phyloP scores from a whole-genome alignment of 1,139 yeast species.

The Ogataea hybrid region DNA sequence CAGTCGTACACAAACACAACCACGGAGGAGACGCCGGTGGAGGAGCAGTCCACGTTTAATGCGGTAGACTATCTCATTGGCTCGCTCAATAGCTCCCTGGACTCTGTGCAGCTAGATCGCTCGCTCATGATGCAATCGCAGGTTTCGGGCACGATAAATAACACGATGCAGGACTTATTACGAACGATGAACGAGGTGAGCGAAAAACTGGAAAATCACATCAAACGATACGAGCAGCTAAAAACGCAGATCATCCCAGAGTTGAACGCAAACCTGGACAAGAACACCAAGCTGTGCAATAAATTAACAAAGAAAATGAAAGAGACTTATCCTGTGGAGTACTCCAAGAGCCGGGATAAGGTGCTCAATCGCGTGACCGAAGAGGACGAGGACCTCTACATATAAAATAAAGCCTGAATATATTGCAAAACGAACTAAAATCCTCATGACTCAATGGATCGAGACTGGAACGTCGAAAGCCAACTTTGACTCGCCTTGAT shows the following conservation, averaged over 20 bases:
- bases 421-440: not conserved
- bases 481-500: conserved; percentile 9
- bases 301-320: conserved; percentile 42
- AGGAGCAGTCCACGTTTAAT: conserved; percentile 32
- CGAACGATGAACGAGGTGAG: conserved; percentile 39
- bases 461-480: conserved; percentile 14
- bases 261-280: conserved; percentile 47
- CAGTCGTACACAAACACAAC: conserved; percentile 22
- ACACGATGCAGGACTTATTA: conserved; percentile 53
- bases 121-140: conserved; percentile 71
- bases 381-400: conserved; percentile 33
- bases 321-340: conserved; percentile 62
- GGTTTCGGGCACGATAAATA: conserved; percentile 65
- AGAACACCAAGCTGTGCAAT: conserved; percentile 43
- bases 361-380: conserved; percentile 50
- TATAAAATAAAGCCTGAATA: conserved; percentile 12
- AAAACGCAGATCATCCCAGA: conserved; percentile 44
- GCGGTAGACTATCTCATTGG: conserved; percentile 51
- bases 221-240: conserved; percentile 37
- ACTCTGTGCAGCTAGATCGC: conserved; percentile 59
- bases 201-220: conserved; percentile 35
- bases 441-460: not conserved
- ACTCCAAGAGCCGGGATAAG: conserved; percentile 62
- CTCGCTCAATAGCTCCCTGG: conserved; percentile 52
- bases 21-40: conserved; percentile 7